phyloP scores from a whole-genome alignment of 768 basidiomycete genomes.

The Tubosaeta sp. region DNA sequence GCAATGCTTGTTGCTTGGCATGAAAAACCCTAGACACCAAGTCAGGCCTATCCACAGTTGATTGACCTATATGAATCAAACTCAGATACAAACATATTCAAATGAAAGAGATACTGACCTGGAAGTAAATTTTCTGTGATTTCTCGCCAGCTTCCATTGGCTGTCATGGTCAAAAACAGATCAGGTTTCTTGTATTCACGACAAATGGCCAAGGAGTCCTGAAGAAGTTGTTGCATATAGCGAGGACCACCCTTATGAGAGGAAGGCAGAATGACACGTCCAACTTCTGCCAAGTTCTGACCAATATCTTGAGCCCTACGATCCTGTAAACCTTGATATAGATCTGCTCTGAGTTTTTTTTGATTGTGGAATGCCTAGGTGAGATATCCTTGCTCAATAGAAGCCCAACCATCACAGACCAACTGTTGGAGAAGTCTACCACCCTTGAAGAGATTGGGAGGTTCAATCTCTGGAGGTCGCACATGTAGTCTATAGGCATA shows the following conservation, averaged over 20 bases:
- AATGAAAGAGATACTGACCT: constrained; percentile 9
- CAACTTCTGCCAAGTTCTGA: constrained; percentile 29
- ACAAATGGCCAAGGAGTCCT: constrained; percentile 46
- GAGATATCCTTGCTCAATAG: constrained; percentile 38
- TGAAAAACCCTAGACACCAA: constrained; percentile 44
- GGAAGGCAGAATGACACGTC: constrained; percentile 36
- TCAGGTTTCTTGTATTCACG: constrained; percentile 35
- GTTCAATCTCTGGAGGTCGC: constrained; percentile 2
- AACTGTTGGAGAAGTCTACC: constrained; percentile 42
- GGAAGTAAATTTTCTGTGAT: constrained; percentile 34
- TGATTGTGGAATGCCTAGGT: constrained; percentile 35
- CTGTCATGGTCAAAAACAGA: constrained; percentile 50
- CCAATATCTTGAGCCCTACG: constrained; percentile 19
- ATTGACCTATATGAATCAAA: constrained; percentile 24
- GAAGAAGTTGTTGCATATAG: constrained; percentile 40
- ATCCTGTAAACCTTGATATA: constrained; percentile 35
- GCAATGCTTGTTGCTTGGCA: constrained; percentile 35
- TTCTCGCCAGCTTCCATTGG: constrained; percentile 50
- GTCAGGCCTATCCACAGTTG: constrained; percentile 42
- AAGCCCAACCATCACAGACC: constrained; percentile 43
- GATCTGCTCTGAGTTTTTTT: constrained; percentile 27
- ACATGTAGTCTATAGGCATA: constrained; percentile 33
- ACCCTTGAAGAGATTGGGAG: constrained; percentile 30
- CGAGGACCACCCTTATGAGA: constrained; percentile 38
- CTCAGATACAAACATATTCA: too few species aligned